These are phyloP conservation scores for Exophiala oligosperma DNA, from an alignment of 2,329 filamentous ascomycete genomes.

Conservation along the genomic window DNA sequence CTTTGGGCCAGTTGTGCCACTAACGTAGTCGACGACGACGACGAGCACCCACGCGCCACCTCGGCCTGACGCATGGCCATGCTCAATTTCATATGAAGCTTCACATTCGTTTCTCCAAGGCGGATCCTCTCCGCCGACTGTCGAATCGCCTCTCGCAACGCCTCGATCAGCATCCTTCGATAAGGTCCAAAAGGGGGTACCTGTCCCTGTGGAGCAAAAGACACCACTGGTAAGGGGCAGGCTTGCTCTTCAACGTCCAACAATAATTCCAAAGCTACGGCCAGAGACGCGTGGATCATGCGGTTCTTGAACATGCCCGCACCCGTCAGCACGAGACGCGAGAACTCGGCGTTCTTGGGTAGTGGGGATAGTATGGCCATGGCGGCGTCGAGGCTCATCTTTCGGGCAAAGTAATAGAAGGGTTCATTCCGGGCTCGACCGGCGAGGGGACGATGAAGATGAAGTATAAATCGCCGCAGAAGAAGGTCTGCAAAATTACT, in stretches of 20 bases:
- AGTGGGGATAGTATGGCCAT: conserved; percentile 37
- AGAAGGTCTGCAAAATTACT: conserved; percentile 54
- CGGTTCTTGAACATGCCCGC: conserved; percentile 39
- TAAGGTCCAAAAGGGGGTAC: neutral
- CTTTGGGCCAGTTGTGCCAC: conserved; percentile 4
- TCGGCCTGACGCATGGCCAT: conserved; percentile 31
- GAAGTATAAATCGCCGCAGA: conserved; percentile 56
- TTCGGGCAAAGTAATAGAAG: conserved; percentile 39
- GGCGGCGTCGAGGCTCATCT: conserved; percentile 37
- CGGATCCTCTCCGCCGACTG: conserved; percentile 31
- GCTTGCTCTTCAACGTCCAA: conserved; percentile 38
- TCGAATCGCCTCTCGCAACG: conserved; percentile 25
- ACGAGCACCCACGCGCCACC: neutral
- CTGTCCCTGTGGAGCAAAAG: neutral
- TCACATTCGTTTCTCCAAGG: conserved; percentile 36
- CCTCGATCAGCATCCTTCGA: conserved; percentile 21
- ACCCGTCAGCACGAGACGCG: conserved; percentile 35
- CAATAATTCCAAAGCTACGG: conserved; percentile 49
- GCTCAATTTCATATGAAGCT: conserved; percentile 31
- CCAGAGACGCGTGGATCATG: conserved; percentile 40
- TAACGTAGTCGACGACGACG: neutral
- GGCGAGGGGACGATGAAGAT: conserved; percentile 49
- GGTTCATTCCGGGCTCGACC: conserved; percentile 35
- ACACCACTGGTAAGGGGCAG: neutral
- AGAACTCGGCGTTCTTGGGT: conserved; percentile 26